phyloP scores from a whole-genome alignment of 2,329 filamentous ascomycete species.

The Blastomyces parvus region DNA sequence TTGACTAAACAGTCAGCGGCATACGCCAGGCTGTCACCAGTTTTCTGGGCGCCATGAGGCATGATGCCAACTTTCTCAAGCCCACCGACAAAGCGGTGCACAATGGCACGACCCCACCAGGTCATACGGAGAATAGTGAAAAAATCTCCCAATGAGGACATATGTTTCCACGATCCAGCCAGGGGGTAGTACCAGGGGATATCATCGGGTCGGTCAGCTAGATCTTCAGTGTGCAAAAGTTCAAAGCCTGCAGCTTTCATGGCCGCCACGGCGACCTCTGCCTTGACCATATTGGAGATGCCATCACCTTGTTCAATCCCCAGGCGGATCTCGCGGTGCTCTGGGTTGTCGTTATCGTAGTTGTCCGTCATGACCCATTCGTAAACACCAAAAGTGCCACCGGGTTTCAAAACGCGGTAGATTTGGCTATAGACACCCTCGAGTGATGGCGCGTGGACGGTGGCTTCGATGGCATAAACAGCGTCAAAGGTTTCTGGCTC shows the following conservation, averaged over 20 bases:
- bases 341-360: slow-evolving; percentile 80
- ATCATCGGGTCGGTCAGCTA: slow-evolving; percentile 64
- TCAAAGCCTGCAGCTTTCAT: slow-evolving; percentile 84
- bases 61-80: slow-evolving; percentile 68
- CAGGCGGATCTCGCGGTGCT: slow-evolving; percentile 81
- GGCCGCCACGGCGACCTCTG: slow-evolving; percentile 69
- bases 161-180: slow-evolving; percentile 73
- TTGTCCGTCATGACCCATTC: slow-evolving; percentile 98
- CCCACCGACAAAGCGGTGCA: slow-evolving; percentile 66
- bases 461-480: slow-evolving; percentile 95
- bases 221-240: slow-evolving; percentile 72
- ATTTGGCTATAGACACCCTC: slow-evolving; percentile 92
- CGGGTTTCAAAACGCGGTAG: slow-evolving; percentile 89
- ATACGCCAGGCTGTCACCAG: slow-evolving; percentile 74
- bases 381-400: slow-evolving; percentile 91
- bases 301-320: slow-evolving; percentile 94
- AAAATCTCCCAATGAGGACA: slow-evolving; percentile 68
- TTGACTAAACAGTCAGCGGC: slow-evolving; percentile 80
- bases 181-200: slow-evolving; percentile 93
- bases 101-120: slow-evolving; percentile 62
- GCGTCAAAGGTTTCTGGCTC: slow-evolving; percentile 86
- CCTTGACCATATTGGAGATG: slow-evolving; percentile 93
- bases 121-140: slow-evolving; percentile 85
- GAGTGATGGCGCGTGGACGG: slow-evolving; percentile 82
- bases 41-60: slow-evolving; percentile 81